These are phyloP conservation scores for Phlebiopsis gigantea DNA, from an alignment of 768 basidiomycete genomes.

Conservation along the genomic window DNA sequence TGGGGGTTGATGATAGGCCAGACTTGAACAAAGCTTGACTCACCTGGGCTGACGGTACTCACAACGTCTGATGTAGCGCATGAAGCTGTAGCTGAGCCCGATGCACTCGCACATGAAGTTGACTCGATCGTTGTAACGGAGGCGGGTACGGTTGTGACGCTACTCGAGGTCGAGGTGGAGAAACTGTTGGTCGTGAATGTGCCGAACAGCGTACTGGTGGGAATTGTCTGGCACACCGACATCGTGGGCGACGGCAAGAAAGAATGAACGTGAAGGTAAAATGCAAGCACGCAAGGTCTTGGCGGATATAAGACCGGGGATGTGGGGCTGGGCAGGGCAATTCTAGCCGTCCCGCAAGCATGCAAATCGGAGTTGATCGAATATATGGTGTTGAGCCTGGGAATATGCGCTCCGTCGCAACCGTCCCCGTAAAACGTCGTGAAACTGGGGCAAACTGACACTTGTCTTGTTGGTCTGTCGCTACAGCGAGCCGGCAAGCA, in stretches of 20 bases:
- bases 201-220: slow-evolving; percentile 17
- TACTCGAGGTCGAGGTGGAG: slow-evolving; percentile 15
- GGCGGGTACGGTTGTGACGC: slow-evolving; percentile 13
- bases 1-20: not conserved
- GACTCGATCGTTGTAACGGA: slow-evolving; percentile 9
- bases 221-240: slow-evolving; percentile 11
- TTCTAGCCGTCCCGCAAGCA: not conserved
- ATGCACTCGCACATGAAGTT: slow-evolving; percentile 6
- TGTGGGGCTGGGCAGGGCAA: not conserved
- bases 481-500: no score
- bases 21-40: not conserved
- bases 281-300: not conserved
- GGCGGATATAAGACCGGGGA: slow-evolving; percentile 1
- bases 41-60: slow-evolving; percentile 16
- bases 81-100: not conserved
- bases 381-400: no score
- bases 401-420: not conserved
- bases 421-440: not conserved
- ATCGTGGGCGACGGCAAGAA: not conserved
- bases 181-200: slow-evolving; percentile 16
- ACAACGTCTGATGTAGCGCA: slow-evolving; percentile 10
- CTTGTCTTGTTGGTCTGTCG: not conserved
- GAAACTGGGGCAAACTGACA: not conserved
- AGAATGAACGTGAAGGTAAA: not conserved
- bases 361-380: not conserved